Conservation (phyloP, 345 rosid genomes). For the Euclidium syriacum region DNA sequence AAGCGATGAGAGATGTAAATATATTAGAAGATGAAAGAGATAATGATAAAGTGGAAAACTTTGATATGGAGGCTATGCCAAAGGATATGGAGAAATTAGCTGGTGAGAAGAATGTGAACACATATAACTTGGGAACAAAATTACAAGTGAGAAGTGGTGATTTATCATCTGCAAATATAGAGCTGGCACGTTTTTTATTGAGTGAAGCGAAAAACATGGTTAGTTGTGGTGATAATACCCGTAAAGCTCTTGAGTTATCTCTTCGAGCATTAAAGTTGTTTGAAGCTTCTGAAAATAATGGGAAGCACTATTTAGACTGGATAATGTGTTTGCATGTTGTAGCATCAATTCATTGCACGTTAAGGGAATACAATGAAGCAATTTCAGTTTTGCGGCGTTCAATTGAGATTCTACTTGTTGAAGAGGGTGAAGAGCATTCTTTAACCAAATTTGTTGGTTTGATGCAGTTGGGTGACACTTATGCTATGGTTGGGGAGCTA, state of each 20-base stretch:
- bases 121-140: conserved; percentile 39
- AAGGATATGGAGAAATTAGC: conserved; percentile 32
- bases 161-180: conserved; percentile 38
- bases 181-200: conserved; percentile 65
- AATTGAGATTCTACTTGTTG: conserved; percentile 57
- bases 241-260: conserved; percentile 69
- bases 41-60: conserved; percentile 34
- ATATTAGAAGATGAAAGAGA: conserved; percentile 44
- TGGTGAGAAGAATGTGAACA: conserved; percentile 39
- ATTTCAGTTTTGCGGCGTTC: conserved; percentile 75
- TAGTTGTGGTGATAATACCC: conserved; percentile 62
- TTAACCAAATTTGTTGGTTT: conserved; percentile 85
- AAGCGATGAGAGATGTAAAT: conserved; percentile 55
- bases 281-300: conserved; percentile 49
- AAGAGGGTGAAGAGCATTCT: conserved; percentile 75
- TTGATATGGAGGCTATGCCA: conserved; percentile 17
- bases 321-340: conserved; percentile 84
- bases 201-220: conserved; percentile 73
- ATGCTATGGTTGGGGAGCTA: conserved; percentile 79
- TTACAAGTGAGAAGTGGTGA: conserved; percentile 45
- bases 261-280: conserved; percentile 66
- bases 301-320: conserved; percentile 61
- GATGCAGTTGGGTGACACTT: conserved; percentile 94
- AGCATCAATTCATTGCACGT: conserved; percentile 76
- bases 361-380: conserved; percentile 69